Conservation (phyloP, 2,329 filamentous ascomycete genomes). For the Daldinia eschscholtzii region DNA sequence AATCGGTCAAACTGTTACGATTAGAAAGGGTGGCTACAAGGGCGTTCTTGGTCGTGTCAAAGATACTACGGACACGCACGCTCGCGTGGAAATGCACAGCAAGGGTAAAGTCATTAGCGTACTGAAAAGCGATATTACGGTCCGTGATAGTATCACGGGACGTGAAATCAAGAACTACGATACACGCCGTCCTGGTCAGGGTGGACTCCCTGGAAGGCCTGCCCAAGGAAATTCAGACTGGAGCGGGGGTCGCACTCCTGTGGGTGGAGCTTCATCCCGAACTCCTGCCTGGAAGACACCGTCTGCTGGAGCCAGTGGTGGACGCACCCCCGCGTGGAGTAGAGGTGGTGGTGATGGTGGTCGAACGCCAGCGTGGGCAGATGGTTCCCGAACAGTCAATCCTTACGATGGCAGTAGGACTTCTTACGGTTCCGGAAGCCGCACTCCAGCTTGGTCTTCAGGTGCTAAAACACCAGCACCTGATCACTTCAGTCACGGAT, state of each 20-base stretch:
- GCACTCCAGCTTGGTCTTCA: conserved; percentile 83
- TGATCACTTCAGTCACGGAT: conserved; percentile 74
- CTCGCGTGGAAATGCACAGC: conserved; percentile 91
- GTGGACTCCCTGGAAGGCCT: conserved; percentile 58
- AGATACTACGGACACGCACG: conserved; percentile 87
- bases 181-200: conserved; percentile 57
- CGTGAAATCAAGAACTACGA: conserved; percentile 78
- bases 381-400: conserved; percentile 75
- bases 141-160: conserved; percentile 87
- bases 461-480: conserved; percentile 78
- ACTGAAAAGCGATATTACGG: conserved; percentile 81
- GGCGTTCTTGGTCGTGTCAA: conserved; percentile 95
- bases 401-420: conserved; percentile 81
- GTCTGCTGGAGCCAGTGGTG: conserved; percentile 65
- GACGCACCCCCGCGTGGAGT: conserved; percentile 74
- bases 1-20: conserved; percentile 91
- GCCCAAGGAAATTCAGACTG: conserved; percentile 64
- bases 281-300: conserved; percentile 82
- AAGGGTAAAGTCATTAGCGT: conserved; percentile 93
- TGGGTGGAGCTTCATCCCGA: conserved; percentile 71
- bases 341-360: conserved; percentile 66
- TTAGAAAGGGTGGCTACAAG: conserved; percentile 90
- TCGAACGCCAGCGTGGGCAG: conserved; percentile 78
- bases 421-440: conserved; percentile 78
- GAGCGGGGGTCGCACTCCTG: conserved; percentile 77